A percentile compares a stretch with the other conserved stretches of the same genome.
Conservation (phyloP, 1,139 yeast species). For the Hansenula anomala region DNA sequence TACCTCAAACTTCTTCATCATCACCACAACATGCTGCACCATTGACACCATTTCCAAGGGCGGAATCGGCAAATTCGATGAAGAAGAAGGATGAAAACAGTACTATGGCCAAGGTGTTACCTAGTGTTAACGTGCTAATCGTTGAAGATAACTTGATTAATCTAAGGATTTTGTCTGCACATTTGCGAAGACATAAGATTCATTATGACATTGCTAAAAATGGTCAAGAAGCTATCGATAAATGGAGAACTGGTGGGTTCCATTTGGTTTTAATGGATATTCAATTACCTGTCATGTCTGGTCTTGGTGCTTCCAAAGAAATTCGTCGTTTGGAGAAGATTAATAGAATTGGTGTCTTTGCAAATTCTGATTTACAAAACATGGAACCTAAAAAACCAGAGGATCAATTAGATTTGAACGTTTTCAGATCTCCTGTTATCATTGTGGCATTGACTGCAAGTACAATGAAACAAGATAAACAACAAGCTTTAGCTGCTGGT, state of each 20-base stretch:
- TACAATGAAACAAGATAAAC: conserved; percentile 79
- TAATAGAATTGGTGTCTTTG: conserved; percentile 79
- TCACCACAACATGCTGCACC: too few species aligned
- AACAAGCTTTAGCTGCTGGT: conserved; percentile 92
- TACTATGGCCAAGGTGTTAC: conserved; percentile 33
- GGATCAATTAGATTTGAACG: conserved; percentile 45
- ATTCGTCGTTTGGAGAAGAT: conserved; percentile 77
- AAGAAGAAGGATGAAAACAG: conserved; percentile 10
- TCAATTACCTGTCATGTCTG: conserved; percentile 90
- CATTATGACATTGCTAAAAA: conserved; percentile 84
- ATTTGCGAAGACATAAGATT: conserved; percentile 78
- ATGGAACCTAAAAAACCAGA: conserved; percentile 12
- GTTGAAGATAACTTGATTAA: conserved; percentile 96
- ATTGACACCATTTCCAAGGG: conserved; percentile 6
- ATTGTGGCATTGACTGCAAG: conserved; percentile 95
- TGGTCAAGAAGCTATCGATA: conserved; percentile 89
- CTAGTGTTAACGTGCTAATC: conserved; percentile 83
- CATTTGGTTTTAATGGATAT: conserved; percentile 93
- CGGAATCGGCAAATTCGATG: conserved; percentile 4
- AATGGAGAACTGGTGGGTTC: conserved; percentile 89
- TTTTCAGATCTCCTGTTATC: conserved; percentile 85
- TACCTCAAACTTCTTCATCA: too few species aligned
- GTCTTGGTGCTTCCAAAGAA: conserved; percentile 88
- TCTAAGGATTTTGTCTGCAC: conserved; percentile 91
- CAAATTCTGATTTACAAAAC: conserved; percentile 30